These are phyloP conservation scores for Aspergillus versicolor DNA, from an alignment of 2,329 filamentous ascomycete species.

Conservation along the genomic window DNA sequence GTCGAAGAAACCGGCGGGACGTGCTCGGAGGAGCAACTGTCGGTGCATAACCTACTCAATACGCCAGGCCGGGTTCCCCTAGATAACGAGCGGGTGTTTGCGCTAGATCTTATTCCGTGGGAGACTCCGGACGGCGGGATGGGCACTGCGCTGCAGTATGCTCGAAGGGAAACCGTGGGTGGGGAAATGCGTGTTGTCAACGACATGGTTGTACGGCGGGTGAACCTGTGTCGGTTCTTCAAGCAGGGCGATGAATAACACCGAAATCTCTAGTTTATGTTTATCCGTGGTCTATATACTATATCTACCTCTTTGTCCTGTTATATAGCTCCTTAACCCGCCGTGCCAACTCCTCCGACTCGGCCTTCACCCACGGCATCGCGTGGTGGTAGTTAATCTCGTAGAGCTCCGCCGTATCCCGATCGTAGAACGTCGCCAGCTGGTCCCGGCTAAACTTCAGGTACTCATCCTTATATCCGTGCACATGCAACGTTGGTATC, in stretches of 20 bases:
- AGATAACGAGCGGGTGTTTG: background rate
- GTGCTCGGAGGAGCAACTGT: background rate
- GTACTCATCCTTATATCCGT: slow-evolving; percentile 21
- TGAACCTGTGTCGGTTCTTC: too few relatives aligned
- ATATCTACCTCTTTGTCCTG: slow-evolving; percentile 1
- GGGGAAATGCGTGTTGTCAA: background rate
- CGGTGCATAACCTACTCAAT: background rate
- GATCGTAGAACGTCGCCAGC: slow-evolving; percentile 15
- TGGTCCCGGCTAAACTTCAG: slow-evolving; percentile 18
- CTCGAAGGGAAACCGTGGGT: background rate
- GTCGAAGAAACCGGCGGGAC: background rate
- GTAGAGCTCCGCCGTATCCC: slow-evolving; percentile 9
- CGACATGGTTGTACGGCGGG: background rate
- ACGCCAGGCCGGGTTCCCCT: background rate
- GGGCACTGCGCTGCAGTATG: background rate
- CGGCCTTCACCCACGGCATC: slow-evolving; percentile 24
- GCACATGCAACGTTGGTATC: slow-evolving; percentile 22
- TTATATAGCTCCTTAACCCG: slow-evolving; percentile 15
- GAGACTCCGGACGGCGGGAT: background rate
- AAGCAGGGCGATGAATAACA: background rate
- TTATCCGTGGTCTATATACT: background rate
- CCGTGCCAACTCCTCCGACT: slow-evolving; percentile 17
- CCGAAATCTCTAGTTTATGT: background rate
- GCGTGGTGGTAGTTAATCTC: slow-evolving; percentile 26
- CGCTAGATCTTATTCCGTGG: background rate